Base-by-base conservation (phyloP, 2,329 filamentous ascomycete genomes). In the Colletotrichum costaricense region DNA sequence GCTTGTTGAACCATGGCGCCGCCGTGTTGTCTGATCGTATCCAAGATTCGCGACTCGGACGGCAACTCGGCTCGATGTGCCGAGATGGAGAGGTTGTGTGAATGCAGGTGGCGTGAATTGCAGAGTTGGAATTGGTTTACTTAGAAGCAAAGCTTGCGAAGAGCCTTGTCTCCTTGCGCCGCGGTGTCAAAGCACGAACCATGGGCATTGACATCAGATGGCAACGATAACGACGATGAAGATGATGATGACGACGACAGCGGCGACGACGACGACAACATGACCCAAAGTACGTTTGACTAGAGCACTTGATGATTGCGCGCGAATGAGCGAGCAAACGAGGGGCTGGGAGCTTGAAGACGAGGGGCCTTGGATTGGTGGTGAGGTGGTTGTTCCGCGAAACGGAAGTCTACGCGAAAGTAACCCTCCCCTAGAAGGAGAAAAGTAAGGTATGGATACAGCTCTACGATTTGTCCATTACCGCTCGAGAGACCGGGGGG, bases 101-200 rank as follows among this genome's bases (percentile, higher is more conserved):
- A 42, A 38, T 54, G 52, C 30, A 60, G 54, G 58, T 69, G 22
- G 64, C 52, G 52, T 9, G 26, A 42, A 11, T n/a, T 22, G 35
- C 58, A 54, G 16, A n/a, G 16, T 46, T 46, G 42, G 38, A 22
- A 54, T 14, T n/a, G 22, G 12, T 57, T 42, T 57, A 60, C 8
- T 46, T 22, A 63, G 56, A 54, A 59, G 49, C 62, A 64, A 70
- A 69, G 59, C 56, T 71, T 62, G 56, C 56, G 46, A 73, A 26
- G 67, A 65, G 60, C 67, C 71, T 66, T 28, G 33, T 70, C 71
- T 70, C 56, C 67, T 55, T 66, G 56, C 59, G 42, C 49, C 42
- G 71, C 52, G 46, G 65, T 65, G 62, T 73, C 60, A 28, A 66
- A 70, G 33, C 67, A 57, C 38, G 62, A 22, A 38, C 62, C 60